Evolutionary conservation across 345 rosid genomes (phyloP), one percentile per base, ranked within the genome.

Genomic region (Excoecaria agallocha): DNA sequence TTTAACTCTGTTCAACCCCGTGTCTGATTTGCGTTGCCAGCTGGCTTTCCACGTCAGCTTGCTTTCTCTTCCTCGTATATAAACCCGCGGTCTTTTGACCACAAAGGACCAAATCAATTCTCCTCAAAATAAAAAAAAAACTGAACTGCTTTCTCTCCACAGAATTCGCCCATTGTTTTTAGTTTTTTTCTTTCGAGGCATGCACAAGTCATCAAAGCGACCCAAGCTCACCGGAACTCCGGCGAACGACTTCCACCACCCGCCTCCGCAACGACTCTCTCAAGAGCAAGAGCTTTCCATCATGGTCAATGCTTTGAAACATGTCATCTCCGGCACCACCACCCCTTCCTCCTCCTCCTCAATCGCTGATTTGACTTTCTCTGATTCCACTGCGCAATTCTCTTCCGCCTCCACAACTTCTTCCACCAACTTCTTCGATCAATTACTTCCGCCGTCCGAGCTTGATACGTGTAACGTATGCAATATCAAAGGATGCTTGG

Each of bases 401-500:
- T 60, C 37, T 15, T n/a, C 57, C 3, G 20, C 39, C 0, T 16
- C 17, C 3, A 59, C 72, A 2, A 12, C 10, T 30, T 16, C 2
- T 5, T 43, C 17, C 13, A 11, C 25, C 8, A 19, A 13, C 13
- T 38, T 49, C 3, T 37, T 15, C 57, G 63, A n/a, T 48, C 55
- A 25, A 19, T n/a, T 49, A 10, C 22, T 75, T 6, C 69, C 80
- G 24, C 73, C 82, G 30, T 69, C 83, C 0, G 90, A 78, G 62
- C 71, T 78, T 10, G 89, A 85, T 83, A 86, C 86, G 77, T 95
- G 99, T 45, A 84, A 70, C 41, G 78, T 85, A 4, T 93, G 98
- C 77, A 81, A 66, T 35, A 88, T 89, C 74, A 74, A 78, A 13
- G 98, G 93, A 1, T 93, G 99, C 74, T 80, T 89, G 4, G 94